These are phyloP conservation scores for Candida sphagnicola DNA, from an alignment of 805 yeast species.

Conservation along the genomic window DNA sequence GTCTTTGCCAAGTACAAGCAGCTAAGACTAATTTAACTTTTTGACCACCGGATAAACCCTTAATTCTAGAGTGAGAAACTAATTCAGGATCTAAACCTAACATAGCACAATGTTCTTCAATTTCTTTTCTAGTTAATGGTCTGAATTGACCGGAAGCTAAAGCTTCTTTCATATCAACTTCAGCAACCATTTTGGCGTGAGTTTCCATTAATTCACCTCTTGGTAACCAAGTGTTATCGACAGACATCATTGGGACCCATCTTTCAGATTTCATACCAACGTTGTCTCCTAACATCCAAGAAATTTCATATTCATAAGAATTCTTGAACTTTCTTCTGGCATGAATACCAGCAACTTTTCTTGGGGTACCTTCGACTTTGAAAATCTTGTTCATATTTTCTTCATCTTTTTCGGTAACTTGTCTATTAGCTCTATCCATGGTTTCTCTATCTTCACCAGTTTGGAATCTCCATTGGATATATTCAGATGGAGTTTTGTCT, in stretches of 20 bases:
- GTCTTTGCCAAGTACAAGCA: conserved; percentile 99
- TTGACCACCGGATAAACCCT: conserved; percentile 99
- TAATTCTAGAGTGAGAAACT: conserved; percentile 99
- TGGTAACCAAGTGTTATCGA: conserved; percentile 99
- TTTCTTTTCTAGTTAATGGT: conserved; percentile 99
- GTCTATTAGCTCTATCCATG: conserved; percentile 99
- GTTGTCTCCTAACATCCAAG: conserved; percentile 97
- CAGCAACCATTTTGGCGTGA: conserved; percentile 98
- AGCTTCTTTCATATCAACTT: conserved; percentile 99
- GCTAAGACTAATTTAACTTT: conserved; percentile 99
- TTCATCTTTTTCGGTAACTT: conserved; percentile 95
- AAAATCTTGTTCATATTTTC: conserved; percentile 98
- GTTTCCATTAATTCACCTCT: conserved; percentile 87
- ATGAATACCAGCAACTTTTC: conserved; percentile 92
- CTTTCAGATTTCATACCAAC: conserved; percentile 98
- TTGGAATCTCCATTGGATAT: conserved; percentile 99
- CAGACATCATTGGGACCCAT: conserved; percentile 99
- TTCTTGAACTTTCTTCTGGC: conserved; percentile 99
- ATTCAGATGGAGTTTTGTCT: conserved; percentile 99
- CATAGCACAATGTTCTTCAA: conserved; percentile 97
- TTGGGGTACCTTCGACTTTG: conserved; percentile 97
- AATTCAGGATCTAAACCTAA: conserved; percentile 98
- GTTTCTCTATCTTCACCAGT: conserved; percentile 99
- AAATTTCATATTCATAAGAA: conserved; percentile 99
- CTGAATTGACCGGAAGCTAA: conserved; percentile 99